Base-by-base conservation (phyloP, 1,284 basidiomycete species). In the Coniferiporia weirii region DNA sequence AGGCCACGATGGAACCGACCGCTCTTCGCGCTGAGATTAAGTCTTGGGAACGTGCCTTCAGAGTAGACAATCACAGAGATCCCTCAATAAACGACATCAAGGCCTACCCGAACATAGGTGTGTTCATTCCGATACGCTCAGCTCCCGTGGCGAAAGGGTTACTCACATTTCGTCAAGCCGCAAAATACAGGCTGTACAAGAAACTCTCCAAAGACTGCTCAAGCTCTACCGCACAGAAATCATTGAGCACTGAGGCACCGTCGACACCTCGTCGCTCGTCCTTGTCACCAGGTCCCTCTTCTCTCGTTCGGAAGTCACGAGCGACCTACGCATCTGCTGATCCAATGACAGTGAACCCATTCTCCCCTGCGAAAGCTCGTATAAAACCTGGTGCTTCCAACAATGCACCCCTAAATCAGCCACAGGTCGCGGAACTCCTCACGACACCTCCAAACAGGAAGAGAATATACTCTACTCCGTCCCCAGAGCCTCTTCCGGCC, bases 111-210 rank as follows among this genome's bases (percentile, higher is more conserved):
- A 69, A 72, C 58, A 88, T 95, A 63, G 88, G 93, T 94, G 84
- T 75, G 56, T 8, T 19, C 43, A 53, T 50, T 57, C 55, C 38
- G 60, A 46, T 59, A 49, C 32, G 61, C 61, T 58, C 47, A 5
- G 2, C 36, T 45, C 52, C 61, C 43, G 60, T 40, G 53, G 4
- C 61, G 63, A 6, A 12, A 12, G 12, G 57, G 57, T 58, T 51
- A 64, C 64, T 70, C 63, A 67, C 58, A 60, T 57, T 62, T 49
- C 59, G 40, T 61, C 62, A 68, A 94, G 92, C 87, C 57, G 80
- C 84, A 62, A 90, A 89, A 70, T 94, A 94, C 75, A 89, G 82
- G 66, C 78, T 84, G 40, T 93, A 94, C 77, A 92, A 92, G 75
- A 84, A 81, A 60, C 78, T 93, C 27, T 80, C 79, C 53, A 93